Evolutionary conservation across 116 monocot genomes (phyloP), one percentile per base, ranked within the genome.

Genomic region (Trichopus zeylanicus): DNA sequence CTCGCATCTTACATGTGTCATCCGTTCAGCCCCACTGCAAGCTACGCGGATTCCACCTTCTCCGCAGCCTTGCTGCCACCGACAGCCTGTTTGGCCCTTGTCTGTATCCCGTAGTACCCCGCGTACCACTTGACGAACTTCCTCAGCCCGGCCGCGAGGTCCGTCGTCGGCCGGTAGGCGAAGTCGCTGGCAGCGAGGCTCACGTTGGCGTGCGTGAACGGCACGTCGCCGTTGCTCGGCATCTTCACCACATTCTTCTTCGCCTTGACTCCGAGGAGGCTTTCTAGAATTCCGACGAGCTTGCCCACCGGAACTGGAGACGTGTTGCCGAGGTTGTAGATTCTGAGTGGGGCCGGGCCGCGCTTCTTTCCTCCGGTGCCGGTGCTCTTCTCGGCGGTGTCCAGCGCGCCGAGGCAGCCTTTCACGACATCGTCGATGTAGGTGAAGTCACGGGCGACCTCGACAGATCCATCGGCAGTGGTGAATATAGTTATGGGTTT

Each of bases 121-220:
- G 68, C 68, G 31, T 75, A 75, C 75, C 75, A 75, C 30, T 62
- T 63, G 16, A 75, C 75, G 31, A 75, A 75, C 63, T 68, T 68
- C 29, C 58, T 46, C 0, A 75, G 37, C 0, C 75, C 75, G 31
- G 75, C n/a, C n/a, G 68, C 51, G 53, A 75, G 68, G 31, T 75
- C 75, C 7, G 68, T 75, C 7, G 68, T 68, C 21, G 75, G 75
- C 31, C 58, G 56, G 67, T 75, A 75, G 0, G 68, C 63, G 31
- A 68, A 64, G 53, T 75, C 75, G n/a, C 51, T 34, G 29, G 55
- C 63, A 24, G 75, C 75, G 49, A 68, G 53, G 58, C 63, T 57
- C 18, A 75, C 64, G 29, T 75, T 75, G 27, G 75, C 75, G 34
- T 75, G 75, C 0, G 75, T 75, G 51, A 56, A 75, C 1, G 75